Evolutionary conservation across 2,329 filamentous ascomycete species (phyloP), one percentile per base, ranked within the genome.

Genomic region (Fusarium camptoceras): DNA sequence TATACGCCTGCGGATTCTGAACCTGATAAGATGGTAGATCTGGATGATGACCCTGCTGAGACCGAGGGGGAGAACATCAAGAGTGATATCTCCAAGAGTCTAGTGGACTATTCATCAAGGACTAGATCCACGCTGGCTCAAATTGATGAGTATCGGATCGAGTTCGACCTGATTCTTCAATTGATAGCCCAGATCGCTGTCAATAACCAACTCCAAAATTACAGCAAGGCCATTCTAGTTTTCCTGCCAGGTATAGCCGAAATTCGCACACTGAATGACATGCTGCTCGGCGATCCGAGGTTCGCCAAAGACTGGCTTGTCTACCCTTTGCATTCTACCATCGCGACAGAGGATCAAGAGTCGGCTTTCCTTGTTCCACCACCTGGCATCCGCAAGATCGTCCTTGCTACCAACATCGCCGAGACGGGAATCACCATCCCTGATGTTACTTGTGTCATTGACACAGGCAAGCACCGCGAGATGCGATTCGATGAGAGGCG

Each of bases 401-500:
- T 99, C 3, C 87, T 99, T 57, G 94, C 96, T 3, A 99, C 96
- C 16, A 99, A 99, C 77, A 99, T 99, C 78, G 96, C 96, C 7
- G 96, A 99, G 79, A 99, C 96, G 1, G 96, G 96, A 83, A 97
- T 99, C 76, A 99, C 96, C 0, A 99, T 99, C 71, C 96, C 96
- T 2, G 96, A 99, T 77, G 93, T 99, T 30, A 98, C 96, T 1
- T 97, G 94, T 74, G 96, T 99, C 47, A 92, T 99, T 62, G 96
- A 99, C 79, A 94, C 94, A 1, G 96, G 96, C 59, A 98, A 97
- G 80, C 95, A 98, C 80, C 94, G 97, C 71, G 95, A 97, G 80
- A 98, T 98, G 95, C 87, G 95, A 28, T 98, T 97, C 74, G 95
- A 99, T 76, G 96, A 99, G 81, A 89, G 93, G 58, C 88, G 94